Conservation (phyloP, 1,284 basidiomycete genomes). For the Fomitiporia mediterranea region DNA sequence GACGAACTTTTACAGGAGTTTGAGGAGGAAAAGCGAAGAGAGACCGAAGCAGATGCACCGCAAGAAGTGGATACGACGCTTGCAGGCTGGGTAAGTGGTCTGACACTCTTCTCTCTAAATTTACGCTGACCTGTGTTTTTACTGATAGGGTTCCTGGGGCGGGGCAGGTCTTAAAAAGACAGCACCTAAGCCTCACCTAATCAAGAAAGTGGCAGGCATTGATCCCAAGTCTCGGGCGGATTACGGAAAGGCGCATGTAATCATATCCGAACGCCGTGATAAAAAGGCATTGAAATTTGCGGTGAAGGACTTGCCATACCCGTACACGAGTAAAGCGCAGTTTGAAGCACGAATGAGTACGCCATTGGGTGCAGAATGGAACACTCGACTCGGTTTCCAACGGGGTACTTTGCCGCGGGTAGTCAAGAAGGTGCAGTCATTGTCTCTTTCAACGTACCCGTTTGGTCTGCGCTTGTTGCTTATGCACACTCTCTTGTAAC, state of each 20-base stretch:
- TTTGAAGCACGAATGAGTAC: conserved; percentile 80
- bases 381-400: conserved; percentile 86
- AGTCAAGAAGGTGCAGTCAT: conserved; percentile 71
- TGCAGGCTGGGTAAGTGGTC: conserved; percentile 82
- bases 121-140: conserved; percentile 4
- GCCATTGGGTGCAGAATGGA: conserved; percentile 91
- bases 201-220: conserved; percentile 81
- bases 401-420: conserved; percentile 78
- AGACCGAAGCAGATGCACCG: conserved; percentile 82
- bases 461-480: conserved; percentile 13
- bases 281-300: conserved; percentile 89
- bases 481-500: conserved; percentile 1
- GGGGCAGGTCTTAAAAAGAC: conserved; percentile 66
- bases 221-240: conserved; percentile 79
- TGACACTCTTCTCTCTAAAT: conserved; percentile 1
- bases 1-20: conserved; percentile 59
- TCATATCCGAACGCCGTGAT: conserved; percentile 92
- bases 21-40: conserved; percentile 72
- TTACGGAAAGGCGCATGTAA: conserved; percentile 79
- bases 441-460: conserved; percentile 6
- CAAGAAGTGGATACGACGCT: conserved; percentile 83
- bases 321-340: conserved; percentile 88
- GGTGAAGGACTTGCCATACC: conserved; percentile 87
- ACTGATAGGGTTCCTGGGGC: conserved; percentile 85
- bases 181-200: conserved; percentile 56